These are phyloP conservation scores for Thalassia testudinum DNA, from an alignment of 116 monocot species.

Conservation along the genomic window DNA sequence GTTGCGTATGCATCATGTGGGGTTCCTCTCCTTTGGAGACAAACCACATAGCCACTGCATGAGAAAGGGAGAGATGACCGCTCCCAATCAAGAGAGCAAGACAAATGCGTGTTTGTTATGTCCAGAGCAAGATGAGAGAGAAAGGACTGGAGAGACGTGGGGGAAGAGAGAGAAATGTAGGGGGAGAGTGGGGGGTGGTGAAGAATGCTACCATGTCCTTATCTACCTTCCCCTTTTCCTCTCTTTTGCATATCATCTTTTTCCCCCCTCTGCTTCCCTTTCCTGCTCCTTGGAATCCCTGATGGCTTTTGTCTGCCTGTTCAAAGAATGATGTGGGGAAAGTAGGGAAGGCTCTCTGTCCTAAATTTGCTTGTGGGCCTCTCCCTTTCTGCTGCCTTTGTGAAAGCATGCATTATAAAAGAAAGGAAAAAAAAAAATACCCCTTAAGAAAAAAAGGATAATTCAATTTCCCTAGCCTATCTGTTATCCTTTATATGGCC, in stretches of 20 bases:
- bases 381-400: background rate
- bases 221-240: constrained; percentile 1
- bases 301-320: constrained; percentile 1
- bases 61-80: no score
- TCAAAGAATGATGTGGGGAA: constrained; percentile 2
- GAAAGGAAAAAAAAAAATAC: background rate
- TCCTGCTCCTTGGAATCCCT: constrained; percentile 1
- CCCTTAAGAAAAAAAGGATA: background rate
- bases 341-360: background rate
- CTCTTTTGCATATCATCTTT: constrained; percentile 1
- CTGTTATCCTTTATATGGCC: background rate
- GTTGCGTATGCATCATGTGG: no score
- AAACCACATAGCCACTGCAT: no score
- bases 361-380: background rate
- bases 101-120: no score
- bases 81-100: no score
- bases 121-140: no score
- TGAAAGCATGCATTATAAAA: background rate
- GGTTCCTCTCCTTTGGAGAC: no score
- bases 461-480: background rate
- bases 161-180: background rate
- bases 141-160: background rate
- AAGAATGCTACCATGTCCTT: constrained; percentile 1
- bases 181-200: background rate
- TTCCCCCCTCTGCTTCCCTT: background rate